Conservation (phyloP, 1,284 basidiomycete genomes). For the Cutaneotrichosporon cyanovorans region DNA sequence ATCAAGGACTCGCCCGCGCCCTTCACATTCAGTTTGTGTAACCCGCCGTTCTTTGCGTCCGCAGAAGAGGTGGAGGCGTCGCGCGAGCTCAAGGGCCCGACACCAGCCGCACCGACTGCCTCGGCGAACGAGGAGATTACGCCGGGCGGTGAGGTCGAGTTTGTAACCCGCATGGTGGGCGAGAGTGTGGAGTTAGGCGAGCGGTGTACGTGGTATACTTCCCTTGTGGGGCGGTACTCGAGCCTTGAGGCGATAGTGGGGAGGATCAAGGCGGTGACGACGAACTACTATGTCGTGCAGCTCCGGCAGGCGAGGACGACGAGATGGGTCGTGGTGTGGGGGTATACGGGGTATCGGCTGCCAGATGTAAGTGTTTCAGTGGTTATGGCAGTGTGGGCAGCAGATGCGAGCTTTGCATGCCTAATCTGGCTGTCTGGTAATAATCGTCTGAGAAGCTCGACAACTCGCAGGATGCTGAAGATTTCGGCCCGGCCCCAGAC, state of each 20-base stretch:
- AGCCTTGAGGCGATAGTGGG: slow-evolving; percentile 60
- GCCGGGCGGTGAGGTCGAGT: slow-evolving; percentile 70
- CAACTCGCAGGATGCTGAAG: no score
- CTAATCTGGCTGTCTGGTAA: no score
- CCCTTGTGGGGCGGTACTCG: slow-evolving; percentile 77
- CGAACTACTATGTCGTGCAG: slow-evolving; percentile 76
- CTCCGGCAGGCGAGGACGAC: slow-evolving; percentile 77
- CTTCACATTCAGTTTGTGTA: slow-evolving; percentile 71
- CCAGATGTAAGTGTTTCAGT: slow-evolving; percentile 68
- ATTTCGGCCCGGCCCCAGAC: no score
- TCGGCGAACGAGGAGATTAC: slow-evolving; percentile 78
- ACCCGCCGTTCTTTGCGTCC: slow-evolving; percentile 85
- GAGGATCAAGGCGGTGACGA: slow-evolving; percentile 56
- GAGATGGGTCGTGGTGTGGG: slow-evolving; percentile 86
- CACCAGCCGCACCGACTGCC: slow-evolving; percentile 73
- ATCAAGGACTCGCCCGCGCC: background rate
- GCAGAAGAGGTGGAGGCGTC: slow-evolving; percentile 58
- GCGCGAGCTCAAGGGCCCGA: slow-evolving; percentile 57
- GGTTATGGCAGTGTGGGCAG: no score
- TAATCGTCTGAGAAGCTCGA: no score
- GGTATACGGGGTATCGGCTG: slow-evolving; percentile 56
- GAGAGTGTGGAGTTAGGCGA: slow-evolving; percentile 56
- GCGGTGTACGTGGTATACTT: slow-evolving; percentile 64
- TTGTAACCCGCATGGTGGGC: slow-evolving; percentile 67
- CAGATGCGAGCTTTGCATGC: no score